A percentile compares a stretch with the other conserved stretches of the same genome.
Evolutionary conservation across 352 stramenopile genomes (phyloP).

Genomic region (Globisporangium alternatum): DNA sequence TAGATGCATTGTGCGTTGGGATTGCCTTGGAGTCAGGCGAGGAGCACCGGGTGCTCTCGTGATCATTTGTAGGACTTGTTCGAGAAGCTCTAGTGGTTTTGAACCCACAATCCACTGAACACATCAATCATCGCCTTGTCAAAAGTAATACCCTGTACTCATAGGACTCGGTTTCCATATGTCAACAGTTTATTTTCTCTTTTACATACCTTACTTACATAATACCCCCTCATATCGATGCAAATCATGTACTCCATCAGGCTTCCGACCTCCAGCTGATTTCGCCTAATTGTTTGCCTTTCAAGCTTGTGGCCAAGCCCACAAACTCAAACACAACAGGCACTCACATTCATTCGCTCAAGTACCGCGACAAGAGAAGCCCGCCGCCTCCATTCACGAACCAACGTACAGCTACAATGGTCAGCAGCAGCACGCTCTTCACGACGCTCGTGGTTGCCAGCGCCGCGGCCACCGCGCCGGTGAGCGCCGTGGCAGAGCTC

Average conservation of each 20-base stretch:
- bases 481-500: constrained; percentile 18
- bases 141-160: not conserved
- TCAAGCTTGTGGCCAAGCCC: not conserved
- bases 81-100: not conserved
- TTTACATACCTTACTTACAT: not conserved
- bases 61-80: not conserved
- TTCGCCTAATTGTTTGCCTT: constrained; percentile 1
- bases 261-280: not conserved
- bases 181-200: not conserved
- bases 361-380: not conserved
- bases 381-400: not conserved
- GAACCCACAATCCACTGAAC: not conserved
- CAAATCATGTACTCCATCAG: not conserved
- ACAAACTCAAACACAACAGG: not conserved
- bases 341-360: not conserved
- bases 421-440: constrained; percentile 20
- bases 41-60: too few relatives aligned
- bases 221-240: not conserved
- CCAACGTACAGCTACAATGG: constrained; percentile 1
- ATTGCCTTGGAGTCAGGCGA: too few relatives aligned
- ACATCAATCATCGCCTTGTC: not conserved
- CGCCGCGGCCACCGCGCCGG: constrained; percentile 13
- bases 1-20: not conserved
- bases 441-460: constrained; percentile 11
- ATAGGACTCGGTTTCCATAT: not conserved